Evolutionary conservation across 2,329 filamentous ascomycete species (phyloP).

Genomic region (Alternaria triticina): DNA sequence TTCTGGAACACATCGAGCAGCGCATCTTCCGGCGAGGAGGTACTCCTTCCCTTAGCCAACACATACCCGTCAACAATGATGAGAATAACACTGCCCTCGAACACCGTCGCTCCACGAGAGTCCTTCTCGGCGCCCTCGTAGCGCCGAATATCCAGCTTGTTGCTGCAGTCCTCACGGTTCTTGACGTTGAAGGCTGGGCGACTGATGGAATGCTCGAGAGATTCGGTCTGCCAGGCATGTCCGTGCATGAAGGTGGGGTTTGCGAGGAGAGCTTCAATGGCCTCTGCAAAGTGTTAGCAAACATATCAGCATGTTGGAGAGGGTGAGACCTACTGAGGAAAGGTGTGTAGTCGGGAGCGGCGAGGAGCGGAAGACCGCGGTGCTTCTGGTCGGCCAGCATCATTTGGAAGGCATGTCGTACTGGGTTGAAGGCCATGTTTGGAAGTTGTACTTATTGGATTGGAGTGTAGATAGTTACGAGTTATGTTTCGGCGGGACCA

Average conservation of each 20-base stretch:
- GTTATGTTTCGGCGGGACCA: background rate
- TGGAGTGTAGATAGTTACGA: background rate
- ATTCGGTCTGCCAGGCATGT: background rate
- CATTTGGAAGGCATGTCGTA: background rate
- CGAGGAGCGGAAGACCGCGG: background rate
- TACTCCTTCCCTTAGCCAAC: background rate
- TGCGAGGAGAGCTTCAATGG: background rate
- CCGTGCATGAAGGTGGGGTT: background rate
- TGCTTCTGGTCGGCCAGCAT: background rate
- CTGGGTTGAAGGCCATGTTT: background rate
- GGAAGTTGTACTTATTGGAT: background rate
- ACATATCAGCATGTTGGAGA: background rate
- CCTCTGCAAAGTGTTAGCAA: background rate
- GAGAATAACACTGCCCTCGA: background rate
- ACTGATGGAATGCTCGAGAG: background rate
- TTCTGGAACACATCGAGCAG: background rate
- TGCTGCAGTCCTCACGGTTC: background rate
- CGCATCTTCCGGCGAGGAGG: background rate
- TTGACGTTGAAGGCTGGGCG: background rate
- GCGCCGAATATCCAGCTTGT: background rate
- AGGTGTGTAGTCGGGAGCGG: background rate
- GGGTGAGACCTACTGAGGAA: background rate
- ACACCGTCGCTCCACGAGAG: background rate
- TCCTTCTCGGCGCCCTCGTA: background rate
- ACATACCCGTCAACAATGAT: background rate